Base-by-base conservation (phyloP, 2,329 filamentous ascomycete species). In the Calonectria henricotiae region DNA sequence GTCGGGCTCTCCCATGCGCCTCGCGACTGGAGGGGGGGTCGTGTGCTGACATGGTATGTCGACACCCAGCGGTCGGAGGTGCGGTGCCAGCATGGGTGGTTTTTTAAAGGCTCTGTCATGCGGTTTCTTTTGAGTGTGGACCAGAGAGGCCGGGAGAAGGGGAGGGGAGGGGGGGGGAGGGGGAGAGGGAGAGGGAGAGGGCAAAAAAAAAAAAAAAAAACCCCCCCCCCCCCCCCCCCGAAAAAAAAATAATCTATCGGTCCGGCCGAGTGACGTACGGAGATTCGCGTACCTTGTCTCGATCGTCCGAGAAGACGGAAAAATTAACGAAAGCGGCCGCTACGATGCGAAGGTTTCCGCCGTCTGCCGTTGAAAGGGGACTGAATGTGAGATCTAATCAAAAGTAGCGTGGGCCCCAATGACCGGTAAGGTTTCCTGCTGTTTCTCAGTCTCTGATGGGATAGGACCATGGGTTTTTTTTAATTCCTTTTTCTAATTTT, bases 341-440 rank as follows among this genome's bases (percentile, higher is more conserved):
- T 54, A 54, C 49, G 49, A 54, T 54, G 49, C 49, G 49, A 54
- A 54, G 49, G 49, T 54, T 54, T 54, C 30, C 30, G 30, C 49
- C 30, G 49, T 54, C 49, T 54, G 30, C 30, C 23, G 30, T 32
- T 32, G 30, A 30, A 35, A 27, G 49, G 47, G 30, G 30, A n/a
- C 49, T 54, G 6, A 54, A 54, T 35, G 49, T 54, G 49, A 54
- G 49, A 54, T 54, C 49, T 54, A 54, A 54, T 54, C 30, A 54
- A 54, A 54, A 8, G 49, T 54, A 54, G 49, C 49, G 49, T 54
- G 49, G 49, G 49, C 27, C 49, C 49, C 32, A 54, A 37, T 37
- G 49, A 54, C 49, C 49, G 49, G 49, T 54, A 54, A 54, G 49
- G 49, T 54, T 54, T 30, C 27, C 20, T n/a, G 17, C 49, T 54